phyloP scores from a whole-genome alignment of 2,329 filamentous ascomycete genomes.

The Dryadomyces quercus-mongolicae region DNA sequence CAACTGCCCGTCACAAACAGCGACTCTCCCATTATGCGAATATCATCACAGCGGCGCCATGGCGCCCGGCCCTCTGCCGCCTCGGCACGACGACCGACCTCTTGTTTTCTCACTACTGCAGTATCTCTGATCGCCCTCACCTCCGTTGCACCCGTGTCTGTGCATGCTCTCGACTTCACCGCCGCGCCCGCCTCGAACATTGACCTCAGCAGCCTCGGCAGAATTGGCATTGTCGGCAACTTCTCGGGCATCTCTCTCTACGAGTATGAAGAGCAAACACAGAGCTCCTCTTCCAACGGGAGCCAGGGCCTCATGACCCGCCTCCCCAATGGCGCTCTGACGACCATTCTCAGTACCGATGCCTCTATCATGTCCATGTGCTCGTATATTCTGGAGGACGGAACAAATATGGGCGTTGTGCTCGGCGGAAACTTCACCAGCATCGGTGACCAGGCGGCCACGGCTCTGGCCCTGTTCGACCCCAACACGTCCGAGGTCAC shows the following conservation, averaged over 20 bases:
- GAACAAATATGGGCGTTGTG: conserved; percentile 59
- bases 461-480: conserved; percentile 72
- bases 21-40: conserved; percentile 32
- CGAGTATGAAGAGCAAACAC: conserved; percentile 68
- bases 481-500: conserved; percentile 57
- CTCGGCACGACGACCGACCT: not conserved
- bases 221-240: conserved; percentile 76
- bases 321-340: conserved; percentile 76
- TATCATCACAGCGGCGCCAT: conserved; percentile 29
- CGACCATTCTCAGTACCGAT: conserved; percentile 63
- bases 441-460: conserved; percentile 62
- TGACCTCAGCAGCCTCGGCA: conserved; percentile 65
- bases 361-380: conserved; percentile 86
- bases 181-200: conserved; percentile 58
- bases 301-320: conserved; percentile 69
- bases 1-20: not conserved
- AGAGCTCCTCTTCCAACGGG: conserved; percentile 59
- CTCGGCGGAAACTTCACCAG: conserved; percentile 95
- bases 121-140: conserved; percentile 25
- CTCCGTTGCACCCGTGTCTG: conserved; percentile 26
- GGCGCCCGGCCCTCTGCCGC: conserved; percentile 16
- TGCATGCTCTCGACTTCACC: conserved; percentile 44
- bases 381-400: conserved; percentile 55
- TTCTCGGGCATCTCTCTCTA: conserved; percentile 89
- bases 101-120: conserved; percentile 4